phyloP scores from a whole-genome alignment of 768 basidiomycete species.

The Mrakia frigida region DNA sequence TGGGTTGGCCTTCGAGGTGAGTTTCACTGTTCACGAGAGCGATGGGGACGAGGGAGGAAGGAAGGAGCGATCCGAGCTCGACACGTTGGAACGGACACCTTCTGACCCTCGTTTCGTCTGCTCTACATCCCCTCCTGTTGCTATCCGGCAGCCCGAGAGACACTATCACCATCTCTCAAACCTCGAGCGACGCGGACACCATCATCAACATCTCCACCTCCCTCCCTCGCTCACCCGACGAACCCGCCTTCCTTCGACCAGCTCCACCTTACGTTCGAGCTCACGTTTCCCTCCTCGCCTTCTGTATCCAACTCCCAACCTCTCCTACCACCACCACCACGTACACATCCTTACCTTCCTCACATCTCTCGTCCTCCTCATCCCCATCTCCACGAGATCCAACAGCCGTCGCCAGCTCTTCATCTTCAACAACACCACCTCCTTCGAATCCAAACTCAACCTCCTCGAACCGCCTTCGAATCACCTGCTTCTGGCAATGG shows the following conservation, averaged over 20 bases:
- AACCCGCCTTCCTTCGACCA: conserved; percentile 83
- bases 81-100: background rate
- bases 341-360: background rate
- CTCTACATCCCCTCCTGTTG: background rate
- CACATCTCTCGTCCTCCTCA: background rate
- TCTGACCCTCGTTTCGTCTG: background rate
- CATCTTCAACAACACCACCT: conserved; percentile 44
- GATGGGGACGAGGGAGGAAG: background rate
- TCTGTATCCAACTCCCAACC: conserved; percentile 76
- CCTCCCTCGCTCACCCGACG: conserved; percentile 82
- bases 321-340: conserved; percentile 37
- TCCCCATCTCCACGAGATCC: background rate
- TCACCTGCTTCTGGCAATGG: conserved; percentile 94
- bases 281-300: conserved; percentile 77
- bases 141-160: conserved; percentile 90
- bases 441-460: conserved; percentile 22
- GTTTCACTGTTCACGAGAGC: conserved; percentile 41
- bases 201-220: conserved; percentile 88
- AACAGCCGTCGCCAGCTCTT: conserved; percentile 38
- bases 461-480: conserved; percentile 50
- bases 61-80: conserved; percentile 1
- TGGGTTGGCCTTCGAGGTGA: conserved; percentile 96
- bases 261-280: conserved; percentile 90
- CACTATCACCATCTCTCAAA: conserved; percentile 84
- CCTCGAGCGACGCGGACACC: conserved; percentile 71